Conservation (phyloP, 2,329 filamentous ascomycete genomes). For the Hypoxylon sp. region DNA sequence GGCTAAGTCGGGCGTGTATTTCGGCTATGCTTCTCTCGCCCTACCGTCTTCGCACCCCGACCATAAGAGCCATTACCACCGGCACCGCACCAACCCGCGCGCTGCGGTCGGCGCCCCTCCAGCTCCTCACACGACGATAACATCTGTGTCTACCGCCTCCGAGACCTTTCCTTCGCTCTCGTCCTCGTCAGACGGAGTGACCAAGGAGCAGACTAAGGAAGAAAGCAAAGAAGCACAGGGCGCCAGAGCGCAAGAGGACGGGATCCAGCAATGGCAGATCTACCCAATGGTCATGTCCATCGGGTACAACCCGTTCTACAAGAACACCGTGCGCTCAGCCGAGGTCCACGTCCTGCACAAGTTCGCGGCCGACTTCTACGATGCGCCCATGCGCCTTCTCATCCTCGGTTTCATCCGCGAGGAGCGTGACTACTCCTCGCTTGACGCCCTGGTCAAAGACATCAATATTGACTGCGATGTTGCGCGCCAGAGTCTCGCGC, state of each 20-base stretch:
- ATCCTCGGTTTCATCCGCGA: conserved; percentile 90
- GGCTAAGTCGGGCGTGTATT: conserved; percentile 88
- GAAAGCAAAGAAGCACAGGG: background rate
- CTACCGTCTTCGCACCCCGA: conserved; percentile 67
- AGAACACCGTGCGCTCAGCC: conserved; percentile 87
- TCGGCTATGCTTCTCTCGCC: conserved; percentile 86
- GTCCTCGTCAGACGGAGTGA: conserved; percentile 1
- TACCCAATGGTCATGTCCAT: conserved; percentile 95
- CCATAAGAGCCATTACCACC: conserved; percentile 34
- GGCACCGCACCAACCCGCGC: conserved; percentile 45
- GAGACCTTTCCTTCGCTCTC: conserved; percentile 19
- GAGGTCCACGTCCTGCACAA: conserved; percentile 90
- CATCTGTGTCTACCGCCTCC: conserved; percentile 8
- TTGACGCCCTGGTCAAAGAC: conserved; percentile 88
- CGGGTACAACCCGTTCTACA: conserved; percentile 98
- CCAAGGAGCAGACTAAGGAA: background rate
- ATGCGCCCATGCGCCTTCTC: conserved; percentile 80
- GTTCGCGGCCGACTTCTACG: conserved; percentile 89
- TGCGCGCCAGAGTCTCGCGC: conserved; percentile 77
- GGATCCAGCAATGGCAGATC: conserved; percentile 58
- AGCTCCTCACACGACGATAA: conserved; percentile 41
- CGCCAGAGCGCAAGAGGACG: background rate
- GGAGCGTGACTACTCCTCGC: conserved; percentile 87
- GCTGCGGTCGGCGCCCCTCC: conserved; percentile 51
- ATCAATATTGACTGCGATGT: conserved; percentile 92